Evolutionary conservation across 108 stramenopile species (phyloP).

Genomic region (Aureococcus anophagefferens): DNA sequence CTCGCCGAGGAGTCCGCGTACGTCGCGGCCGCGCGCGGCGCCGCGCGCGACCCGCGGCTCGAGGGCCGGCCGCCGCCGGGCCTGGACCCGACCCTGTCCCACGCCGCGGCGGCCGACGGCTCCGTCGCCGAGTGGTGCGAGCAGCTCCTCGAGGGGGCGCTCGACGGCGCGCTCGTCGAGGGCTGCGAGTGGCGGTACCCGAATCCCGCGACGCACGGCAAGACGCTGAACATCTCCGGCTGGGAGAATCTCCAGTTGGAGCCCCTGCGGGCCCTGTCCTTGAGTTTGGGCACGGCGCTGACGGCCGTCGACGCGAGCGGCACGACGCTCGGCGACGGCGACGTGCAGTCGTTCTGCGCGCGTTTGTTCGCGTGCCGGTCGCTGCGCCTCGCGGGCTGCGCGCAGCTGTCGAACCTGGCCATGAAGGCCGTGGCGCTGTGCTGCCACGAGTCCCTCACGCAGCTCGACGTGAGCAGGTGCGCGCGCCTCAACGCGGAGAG

Average conservation of each 20-base stretch:
- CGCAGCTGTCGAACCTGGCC: background rate
- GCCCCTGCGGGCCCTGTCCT: background rate
- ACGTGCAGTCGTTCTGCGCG: background rate
- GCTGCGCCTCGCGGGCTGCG: background rate
- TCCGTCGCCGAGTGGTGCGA: background rate
- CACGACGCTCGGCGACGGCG: background rate
- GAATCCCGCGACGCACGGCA: background rate
- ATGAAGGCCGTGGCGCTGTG: background rate
- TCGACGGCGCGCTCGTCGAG: background rate
- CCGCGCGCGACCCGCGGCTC: background rate
- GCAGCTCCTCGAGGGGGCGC: background rate
- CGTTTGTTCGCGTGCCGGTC: background rate
- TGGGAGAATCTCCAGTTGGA: background rate
- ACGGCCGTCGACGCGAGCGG: background rate
- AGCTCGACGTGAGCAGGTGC: background rate
- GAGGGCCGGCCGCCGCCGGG: background rate
- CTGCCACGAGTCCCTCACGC: background rate
- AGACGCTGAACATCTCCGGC: background rate
- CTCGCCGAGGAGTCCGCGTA: background rate
- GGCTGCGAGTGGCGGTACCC: background rate
- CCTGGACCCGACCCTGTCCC: background rate
- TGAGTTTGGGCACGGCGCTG: background rate
- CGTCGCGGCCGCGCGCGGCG: background rate
- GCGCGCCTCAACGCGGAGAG: background rate
- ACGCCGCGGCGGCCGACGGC: background rate